Evolutionary conservation across 192 early-diverging fungal genomes (phyloP).

Genomic region (Podila minutissima): DNA sequence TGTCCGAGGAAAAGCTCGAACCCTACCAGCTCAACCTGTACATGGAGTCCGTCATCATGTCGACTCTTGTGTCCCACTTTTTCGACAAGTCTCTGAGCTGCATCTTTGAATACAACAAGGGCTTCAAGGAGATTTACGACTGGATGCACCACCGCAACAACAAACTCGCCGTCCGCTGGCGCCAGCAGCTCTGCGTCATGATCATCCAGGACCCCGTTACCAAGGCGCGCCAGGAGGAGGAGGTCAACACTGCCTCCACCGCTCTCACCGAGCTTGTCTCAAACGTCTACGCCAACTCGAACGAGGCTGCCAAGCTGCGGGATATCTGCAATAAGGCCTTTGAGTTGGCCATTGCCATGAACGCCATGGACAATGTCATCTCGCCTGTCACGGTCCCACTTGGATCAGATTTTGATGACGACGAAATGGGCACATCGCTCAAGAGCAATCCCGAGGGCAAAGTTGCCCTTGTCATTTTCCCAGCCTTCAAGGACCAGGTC

Average conservation of each 20-base stretch:
- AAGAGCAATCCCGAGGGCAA: constrained; percentile 46
- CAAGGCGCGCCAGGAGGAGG: constrained; percentile 32
- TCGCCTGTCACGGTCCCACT: constrained; percentile 10
- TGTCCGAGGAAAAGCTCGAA: constrained; percentile 39
- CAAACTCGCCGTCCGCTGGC: constrained; percentile 43
- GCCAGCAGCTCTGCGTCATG: constrained; percentile 48
- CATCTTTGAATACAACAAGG: constrained; percentile 36
- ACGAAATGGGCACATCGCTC: constrained; percentile 34
- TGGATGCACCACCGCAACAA: constrained; percentile 37
- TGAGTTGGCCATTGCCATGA: constrained; percentile 45
- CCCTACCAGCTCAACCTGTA: constrained; percentile 43
- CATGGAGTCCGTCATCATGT: constrained; percentile 49
- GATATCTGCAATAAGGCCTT: constrained; percentile 49
- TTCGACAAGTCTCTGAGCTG: constrained; percentile 37
- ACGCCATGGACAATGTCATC: constrained; percentile 28
- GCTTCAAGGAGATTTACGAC: constrained; percentile 51
- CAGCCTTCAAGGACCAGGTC: constrained; percentile 30
- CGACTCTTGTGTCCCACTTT: constrained; percentile 25
- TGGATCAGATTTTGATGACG: constrained; percentile 34
- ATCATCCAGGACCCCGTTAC: constrained; percentile 17
- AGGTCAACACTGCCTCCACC: constrained; percentile 8
- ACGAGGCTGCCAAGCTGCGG: constrained; percentile 30
- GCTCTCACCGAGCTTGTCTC: constrained; percentile 25
- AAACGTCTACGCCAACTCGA: constrained; percentile 39
- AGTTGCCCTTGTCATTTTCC: constrained; percentile 47